phyloP scores from a whole-genome alignment of 2,329 filamentous ascomycete species.

The Trichophyton schoenleinii region DNA sequence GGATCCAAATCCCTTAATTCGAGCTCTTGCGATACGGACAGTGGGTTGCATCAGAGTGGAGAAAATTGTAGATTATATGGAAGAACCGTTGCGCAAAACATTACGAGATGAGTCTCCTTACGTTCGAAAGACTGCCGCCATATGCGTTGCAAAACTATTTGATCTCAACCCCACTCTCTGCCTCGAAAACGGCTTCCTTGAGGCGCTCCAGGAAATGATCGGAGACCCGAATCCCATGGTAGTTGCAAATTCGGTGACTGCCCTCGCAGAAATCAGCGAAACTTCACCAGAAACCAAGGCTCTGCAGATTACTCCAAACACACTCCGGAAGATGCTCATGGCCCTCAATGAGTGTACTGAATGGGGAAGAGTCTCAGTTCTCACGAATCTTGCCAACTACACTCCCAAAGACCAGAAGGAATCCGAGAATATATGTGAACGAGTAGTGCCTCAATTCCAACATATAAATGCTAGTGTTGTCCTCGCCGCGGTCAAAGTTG shows the following conservation, averaged over 20 bases:
- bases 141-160: conserved; percentile 96
- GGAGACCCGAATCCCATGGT: conserved; percentile 98
- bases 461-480: conserved; percentile 97
- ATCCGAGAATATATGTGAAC: conserved; percentile 94
- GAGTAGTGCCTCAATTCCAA: conserved; percentile 92
- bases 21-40: conserved; percentile 88
- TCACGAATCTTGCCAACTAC: conserved; percentile 83
- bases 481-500: conserved; percentile 90
- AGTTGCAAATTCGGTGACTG: conserved; percentile 92
- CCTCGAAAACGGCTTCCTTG: conserved; percentile 90
- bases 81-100: conserved; percentile 91
- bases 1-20: conserved; percentile 90
- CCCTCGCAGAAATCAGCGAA: conserved; percentile 81
- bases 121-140: conserved; percentile 92
- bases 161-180: conserved; percentile 87
- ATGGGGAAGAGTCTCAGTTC: conserved; percentile 90
- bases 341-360: conserved; percentile 96
- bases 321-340: conserved; percentile 89
- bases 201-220: conserved; percentile 87
- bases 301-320: conserved; percentile 66
- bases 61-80: conserved; percentile 99
- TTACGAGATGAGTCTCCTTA: conserved; percentile 95
- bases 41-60: conserved; percentile 98
- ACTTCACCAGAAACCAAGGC: conserved; percentile 82
- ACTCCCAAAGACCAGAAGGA: conserved; percentile 80